These are phyloP conservation scores for Metschnikowia vanudenii DNA, from an alignment of 805 yeast genomes.

Conservation along the genomic window DNA sequence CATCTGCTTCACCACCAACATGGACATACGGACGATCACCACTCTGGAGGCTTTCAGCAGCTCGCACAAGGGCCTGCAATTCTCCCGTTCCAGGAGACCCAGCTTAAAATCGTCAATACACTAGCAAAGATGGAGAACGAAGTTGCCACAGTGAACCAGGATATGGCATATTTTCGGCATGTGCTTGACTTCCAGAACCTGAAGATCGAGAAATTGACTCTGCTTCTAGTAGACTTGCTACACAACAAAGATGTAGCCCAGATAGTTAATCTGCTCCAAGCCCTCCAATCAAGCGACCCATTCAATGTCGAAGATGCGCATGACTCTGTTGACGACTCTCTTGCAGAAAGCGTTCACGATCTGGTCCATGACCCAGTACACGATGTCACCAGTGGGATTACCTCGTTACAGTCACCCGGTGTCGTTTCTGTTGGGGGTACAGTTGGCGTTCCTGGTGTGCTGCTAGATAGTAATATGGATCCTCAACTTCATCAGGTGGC, in stretches of 20 bases:
- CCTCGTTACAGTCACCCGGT: conserved; percentile 10
- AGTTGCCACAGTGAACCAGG: conserved; percentile 27
- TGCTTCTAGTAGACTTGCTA: conserved; percentile 31
- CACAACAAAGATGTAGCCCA: conserved; percentile 27
- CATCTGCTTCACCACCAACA: conserved; percentile 10
- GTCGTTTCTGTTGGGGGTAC: conserved; percentile 15
- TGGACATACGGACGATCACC: conserved; percentile 1
- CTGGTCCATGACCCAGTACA: conserved; percentile 15
- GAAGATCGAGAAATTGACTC: conserved; percentile 39
- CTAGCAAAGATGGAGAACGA: conserved; percentile 28
- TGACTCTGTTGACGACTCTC: conserved; percentile 17
- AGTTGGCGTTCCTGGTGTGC: conserved; percentile 10
- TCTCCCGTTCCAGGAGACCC: conserved; percentile 15
- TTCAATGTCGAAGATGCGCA: conserved; percentile 17
- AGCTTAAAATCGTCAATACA: conserved; percentile 15
- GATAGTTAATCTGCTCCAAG: conserved; percentile 31
- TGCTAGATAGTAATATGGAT: conserved; percentile 38
- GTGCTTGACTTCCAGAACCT: conserved; percentile 37
- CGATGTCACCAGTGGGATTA: conserved; percentile 12
- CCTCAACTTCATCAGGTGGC: conserved; percentile 43
- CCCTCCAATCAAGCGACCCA: conserved; percentile 24
- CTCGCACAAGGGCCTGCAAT: conserved; percentile 1
- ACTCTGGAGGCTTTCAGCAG: conserved; percentile 5
- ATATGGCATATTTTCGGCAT: conserved; percentile 36
- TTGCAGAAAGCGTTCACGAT: conserved; percentile 16